These are phyloP conservation scores for Populus davidiana DNA, from an alignment of 345 rosid species.

Conservation along the genomic window DNA sequence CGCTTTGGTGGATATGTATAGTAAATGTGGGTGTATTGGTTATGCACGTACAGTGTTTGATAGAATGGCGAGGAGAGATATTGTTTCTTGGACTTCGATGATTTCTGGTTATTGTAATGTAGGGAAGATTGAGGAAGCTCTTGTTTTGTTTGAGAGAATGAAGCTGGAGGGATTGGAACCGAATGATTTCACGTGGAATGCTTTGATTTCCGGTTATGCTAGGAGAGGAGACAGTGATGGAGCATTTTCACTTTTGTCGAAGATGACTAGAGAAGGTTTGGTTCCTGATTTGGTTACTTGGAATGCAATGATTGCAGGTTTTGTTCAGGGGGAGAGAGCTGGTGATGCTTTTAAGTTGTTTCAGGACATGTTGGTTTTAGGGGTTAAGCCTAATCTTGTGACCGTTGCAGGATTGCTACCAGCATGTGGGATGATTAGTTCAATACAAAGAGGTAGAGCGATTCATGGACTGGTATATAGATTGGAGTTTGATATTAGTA, in stretches of 20 bases:
- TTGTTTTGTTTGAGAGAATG: slow-evolving; percentile 39
- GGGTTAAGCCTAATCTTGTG: too few relatives aligned
- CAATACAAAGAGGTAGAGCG: too few relatives aligned
- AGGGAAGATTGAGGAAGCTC: slow-evolving; percentile 30
- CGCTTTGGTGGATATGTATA: slow-evolving; percentile 43
- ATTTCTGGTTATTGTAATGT: slow-evolving; percentile 43
- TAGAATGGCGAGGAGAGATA: slow-evolving; percentile 32
- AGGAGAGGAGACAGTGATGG: slow-evolving; percentile 37
- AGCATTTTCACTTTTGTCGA: slow-evolving; percentile 26
- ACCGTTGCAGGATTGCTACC: not conserved
- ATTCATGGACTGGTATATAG: too few relatives aligned
- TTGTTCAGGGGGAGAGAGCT: too few relatives aligned
- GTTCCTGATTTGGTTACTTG: slow-evolving; percentile 30
- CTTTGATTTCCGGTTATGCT: slow-evolving; percentile 38
- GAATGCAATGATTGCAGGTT: slow-evolving; percentile 1
- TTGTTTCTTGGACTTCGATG: slow-evolving; percentile 52
- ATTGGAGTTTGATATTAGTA: too few relatives aligned
- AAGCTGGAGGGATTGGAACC: slow-evolving; percentile 41
- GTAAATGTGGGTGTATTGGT: slow-evolving; percentile 32
- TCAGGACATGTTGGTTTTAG: too few relatives aligned
- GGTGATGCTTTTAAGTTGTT: too few relatives aligned
- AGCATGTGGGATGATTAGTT: not conserved
- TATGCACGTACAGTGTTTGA: slow-evolving; percentile 40
- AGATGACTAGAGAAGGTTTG: slow-evolving; percentile 40
- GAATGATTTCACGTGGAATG: slow-evolving; percentile 49